Base-by-base conservation (phyloP, 306 rosid genomes). In the Begonia peltatifolia region DNA sequence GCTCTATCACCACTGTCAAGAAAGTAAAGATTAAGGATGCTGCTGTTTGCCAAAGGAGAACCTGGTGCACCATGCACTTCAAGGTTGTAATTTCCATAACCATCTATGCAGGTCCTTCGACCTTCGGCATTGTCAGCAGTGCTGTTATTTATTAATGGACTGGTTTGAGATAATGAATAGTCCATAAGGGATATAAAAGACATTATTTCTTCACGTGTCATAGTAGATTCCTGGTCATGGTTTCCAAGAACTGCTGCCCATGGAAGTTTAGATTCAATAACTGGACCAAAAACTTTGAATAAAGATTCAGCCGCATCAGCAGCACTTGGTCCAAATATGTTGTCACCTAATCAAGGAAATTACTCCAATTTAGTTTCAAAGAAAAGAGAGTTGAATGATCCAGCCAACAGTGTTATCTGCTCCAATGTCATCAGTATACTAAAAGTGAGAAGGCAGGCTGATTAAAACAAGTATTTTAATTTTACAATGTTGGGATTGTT, bases 211-310 rank as follows among this genome's bases (percentile, higher is more conserved):
- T 68, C 90, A 14, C 92, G 92, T 60, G 65, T 69, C 95, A 90
- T 64, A 14, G 83, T 76, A 65, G 97, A 90, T 73, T 90, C 95
- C 56, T 85, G 97, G 56, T 89, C 95, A 43, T 89, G 97, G 74
- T 89, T 90, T 68, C 97, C 97, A 68, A 90, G 66, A 62, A 90
- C 53, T 41, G 95, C 90, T 46, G 95, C 97, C 95, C 95, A 90
- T 4, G 97, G 97, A 76, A 85, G 54, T 60, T 76, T 65, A 42
- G 87, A 76, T 65, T 90, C 92, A 57, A 80, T 78, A 63, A 79
- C 95, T 46, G 97, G 95, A 68, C 77, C 79, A 71, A 90, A 90
- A 53, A 89, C 94, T 66, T 61, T 44, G 63, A 80, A 59, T 68
- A 85, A 44, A 52, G 97, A 90, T 62, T 85, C 94, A 46, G 94